phyloP scores from a whole-genome alignment of 768 basidiomycete species.

The Mycena vulgaris region DNA sequence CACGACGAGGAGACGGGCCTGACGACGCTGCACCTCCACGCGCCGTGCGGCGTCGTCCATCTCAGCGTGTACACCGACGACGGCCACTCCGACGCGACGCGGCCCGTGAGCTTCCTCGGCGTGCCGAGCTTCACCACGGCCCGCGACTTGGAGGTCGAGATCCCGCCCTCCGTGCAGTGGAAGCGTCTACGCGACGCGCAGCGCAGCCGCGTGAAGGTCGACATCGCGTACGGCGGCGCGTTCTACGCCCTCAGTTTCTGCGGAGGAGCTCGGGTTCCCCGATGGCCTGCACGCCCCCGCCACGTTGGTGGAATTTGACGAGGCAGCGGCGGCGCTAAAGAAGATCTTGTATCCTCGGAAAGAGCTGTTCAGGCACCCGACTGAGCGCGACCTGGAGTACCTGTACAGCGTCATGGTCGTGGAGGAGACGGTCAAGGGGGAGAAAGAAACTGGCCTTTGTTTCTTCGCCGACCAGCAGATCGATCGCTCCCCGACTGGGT shows the following conservation, averaged over 20 bases:
- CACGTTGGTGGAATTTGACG: slow-evolving; percentile 44
- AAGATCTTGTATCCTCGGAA: slow-evolving; percentile 36
- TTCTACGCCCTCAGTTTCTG: slow-evolving; percentile 57
- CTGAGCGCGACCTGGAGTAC: slow-evolving; percentile 50
- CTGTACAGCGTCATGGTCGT: slow-evolving; percentile 57
- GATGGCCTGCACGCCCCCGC: slow-evolving; percentile 35
- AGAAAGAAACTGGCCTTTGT: slow-evolving; percentile 48
- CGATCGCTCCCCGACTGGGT: slow-evolving; percentile 58
- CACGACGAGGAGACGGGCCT: slow-evolving; percentile 38
- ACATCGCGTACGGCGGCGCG: slow-evolving; percentile 57
- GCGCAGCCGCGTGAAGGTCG: slow-evolving; percentile 43
- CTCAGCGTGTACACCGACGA: slow-evolving; percentile 48
- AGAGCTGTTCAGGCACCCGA: slow-evolving; percentile 49
- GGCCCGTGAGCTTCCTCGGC: slow-evolving; percentile 52
- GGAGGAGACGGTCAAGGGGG: slow-evolving; percentile 42
- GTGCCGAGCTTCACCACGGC: slow-evolving; percentile 54
- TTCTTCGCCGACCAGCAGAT: slow-evolving; percentile 58
- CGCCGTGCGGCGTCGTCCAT: slow-evolving; percentile 56
- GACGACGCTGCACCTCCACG: slow-evolving; percentile 50
- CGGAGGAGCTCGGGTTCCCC: slow-evolving; percentile 52
- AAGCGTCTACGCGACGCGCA: slow-evolving; percentile 33
- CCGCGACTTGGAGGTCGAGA: slow-evolving; percentile 45
- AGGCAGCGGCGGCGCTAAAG: slow-evolving; percentile 50
- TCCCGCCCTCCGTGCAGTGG: slow-evolving; percentile 49
- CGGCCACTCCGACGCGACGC: slow-evolving; percentile 46